phyloP scores from a whole-genome alignment of 202 grass and related monocot genomes.

The Hordeum pubiflorum region DNA sequence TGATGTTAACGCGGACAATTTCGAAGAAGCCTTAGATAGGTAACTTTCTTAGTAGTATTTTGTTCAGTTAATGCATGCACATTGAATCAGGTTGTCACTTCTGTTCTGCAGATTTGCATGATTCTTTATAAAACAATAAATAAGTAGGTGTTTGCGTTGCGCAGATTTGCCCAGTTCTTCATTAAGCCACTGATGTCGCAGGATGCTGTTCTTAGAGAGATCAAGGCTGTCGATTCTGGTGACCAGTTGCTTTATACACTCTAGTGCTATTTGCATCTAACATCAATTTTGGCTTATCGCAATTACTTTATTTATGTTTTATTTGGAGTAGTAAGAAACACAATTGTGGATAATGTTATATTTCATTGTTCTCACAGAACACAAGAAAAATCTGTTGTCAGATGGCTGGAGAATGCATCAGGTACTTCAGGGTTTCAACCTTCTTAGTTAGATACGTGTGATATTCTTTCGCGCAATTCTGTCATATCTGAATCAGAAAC shows the following conservation, averaged over 20 bases:
- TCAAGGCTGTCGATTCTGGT: slow-evolving; percentile 98
- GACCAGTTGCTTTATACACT: slow-evolving; percentile 1
- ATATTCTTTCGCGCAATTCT: not conserved
- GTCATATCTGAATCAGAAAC: slow-evolving; percentile 8
- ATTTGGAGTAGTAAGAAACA: slow-evolving; percentile 2
- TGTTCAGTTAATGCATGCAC: not conserved
- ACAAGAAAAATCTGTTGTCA: slow-evolving; percentile 87
- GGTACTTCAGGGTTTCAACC: slow-evolving; percentile 36
- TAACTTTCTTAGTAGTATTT: slow-evolving; percentile 25
- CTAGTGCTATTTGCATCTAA: slow-evolving; percentile 19
- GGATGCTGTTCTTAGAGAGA: slow-evolving; percentile 95
- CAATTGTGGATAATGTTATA: slow-evolving; percentile 12
- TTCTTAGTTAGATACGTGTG: not conserved
- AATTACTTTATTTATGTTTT: not conserved
- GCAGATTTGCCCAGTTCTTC: slow-evolving; percentile 96
- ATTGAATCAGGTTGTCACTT: not conserved
- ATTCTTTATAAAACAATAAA: slow-evolving; percentile 19
- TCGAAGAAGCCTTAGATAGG: slow-evolving; percentile 89
- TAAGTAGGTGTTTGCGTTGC: slow-evolving; percentile 17
- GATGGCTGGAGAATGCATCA: slow-evolving; percentile 66
- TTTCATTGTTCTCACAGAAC: slow-evolving; percentile 48
- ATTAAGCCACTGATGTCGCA: slow-evolving; percentile 88
- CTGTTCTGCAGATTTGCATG: slow-evolving; percentile 21
- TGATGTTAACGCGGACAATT: slow-evolving; percentile 80
- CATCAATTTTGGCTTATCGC: not conserved